Base-by-base conservation (phyloP, 1,284 basidiomycete genomes). In the Trichosporon asahii region DNA sequence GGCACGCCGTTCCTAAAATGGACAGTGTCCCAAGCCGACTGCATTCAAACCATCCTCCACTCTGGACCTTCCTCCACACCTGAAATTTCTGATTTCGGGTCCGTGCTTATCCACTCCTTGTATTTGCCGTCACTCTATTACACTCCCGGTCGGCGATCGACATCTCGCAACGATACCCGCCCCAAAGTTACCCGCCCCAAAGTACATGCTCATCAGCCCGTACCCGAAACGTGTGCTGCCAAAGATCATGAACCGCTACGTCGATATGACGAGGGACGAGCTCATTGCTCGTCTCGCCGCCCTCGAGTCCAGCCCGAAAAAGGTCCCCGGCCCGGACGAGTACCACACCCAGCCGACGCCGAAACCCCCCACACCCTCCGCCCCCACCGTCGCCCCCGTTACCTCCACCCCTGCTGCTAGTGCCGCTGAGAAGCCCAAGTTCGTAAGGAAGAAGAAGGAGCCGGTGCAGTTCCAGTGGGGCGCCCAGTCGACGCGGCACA, bases 401-500 rank as follows among this genome's bases (percentile, higher is more conserved):
- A 64, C 53, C 31, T 37, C 35, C 35, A 14, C 35, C 9, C 3
- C 35, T 12, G 35, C 35, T 12, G 35, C 9, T 12, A 49, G 60
- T 33, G 14, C 70, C 7, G 9, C 40, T 27, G 40, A 64, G 61
- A 37, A 46, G 33, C 23, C 55, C 37, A 23, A 25, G 46, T 31
- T 53, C 31, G 40, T 11, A 44, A 73, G 71, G 21, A 68, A 71
- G 66, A 75, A 75, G 27, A 65, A 67, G 64, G 76, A 75, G 49
- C 71, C 68, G 31, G 49, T 44, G 29, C 66, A 74, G 4, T 80
- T 81, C 80, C 84, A 90, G 74, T 91, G 94, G 79, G 82, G 87
- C n/a, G 82, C 86, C 2, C 87, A 93, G 75, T 86, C 91, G 2
- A 87, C 87, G 53, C 90, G 93, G 70, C 98, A 98, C 83, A 93